phyloP scores from a whole-genome alignment of 257 asterid species.

The Linderniella brevidens region DNA sequence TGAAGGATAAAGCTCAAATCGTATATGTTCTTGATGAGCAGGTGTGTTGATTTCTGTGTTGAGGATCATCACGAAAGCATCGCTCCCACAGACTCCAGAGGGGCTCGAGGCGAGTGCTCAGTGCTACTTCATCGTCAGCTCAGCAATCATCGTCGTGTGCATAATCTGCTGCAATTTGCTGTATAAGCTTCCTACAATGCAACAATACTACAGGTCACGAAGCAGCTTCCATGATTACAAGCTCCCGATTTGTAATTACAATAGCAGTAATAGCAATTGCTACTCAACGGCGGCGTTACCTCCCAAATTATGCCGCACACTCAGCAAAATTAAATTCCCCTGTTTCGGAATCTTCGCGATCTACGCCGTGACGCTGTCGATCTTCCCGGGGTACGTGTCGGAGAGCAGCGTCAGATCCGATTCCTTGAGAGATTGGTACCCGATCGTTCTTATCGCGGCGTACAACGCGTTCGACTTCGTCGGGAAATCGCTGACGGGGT shows the following conservation, averaged over 20 bases:
- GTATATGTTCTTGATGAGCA: slow-evolving; percentile 8
- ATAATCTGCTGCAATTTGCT: slow-evolving; percentile 41
- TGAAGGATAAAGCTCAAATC: too few species aligned
- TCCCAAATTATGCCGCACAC: slow-evolving; percentile 17
- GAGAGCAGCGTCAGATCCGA: slow-evolving; percentile 34
- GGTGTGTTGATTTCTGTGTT: slow-evolving; percentile 45
- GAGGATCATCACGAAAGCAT: slow-evolving; percentile 58
- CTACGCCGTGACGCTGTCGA: slow-evolving; percentile 58
- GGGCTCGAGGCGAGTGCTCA: slow-evolving; percentile 61
- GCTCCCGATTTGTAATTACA: not conserved
- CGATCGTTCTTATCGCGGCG: slow-evolving; percentile 31
- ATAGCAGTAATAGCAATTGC: too few species aligned
- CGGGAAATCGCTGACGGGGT: slow-evolving; percentile 52
- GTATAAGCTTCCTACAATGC: slow-evolving; percentile 36
- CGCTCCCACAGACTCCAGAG: slow-evolving; percentile 49
- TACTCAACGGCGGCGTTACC: slow-evolving; percentile 3
- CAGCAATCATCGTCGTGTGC: slow-evolving; percentile 27
- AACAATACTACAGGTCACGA: slow-evolving; percentile 17
- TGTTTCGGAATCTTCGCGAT: slow-evolving; percentile 43
- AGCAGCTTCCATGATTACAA: slow-evolving; percentile 2
- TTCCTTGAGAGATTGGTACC: slow-evolving; percentile 52
- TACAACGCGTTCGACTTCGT: slow-evolving; percentile 46
- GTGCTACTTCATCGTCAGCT: slow-evolving; percentile 41
- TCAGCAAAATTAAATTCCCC: slow-evolving; percentile 31
- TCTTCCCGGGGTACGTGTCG: slow-evolving; percentile 60